Evolutionary conservation across 2,329 filamentous ascomycete species (phyloP), one percentile per base, ranked within the genome.

Genomic region (Alternaria panax): DNA sequence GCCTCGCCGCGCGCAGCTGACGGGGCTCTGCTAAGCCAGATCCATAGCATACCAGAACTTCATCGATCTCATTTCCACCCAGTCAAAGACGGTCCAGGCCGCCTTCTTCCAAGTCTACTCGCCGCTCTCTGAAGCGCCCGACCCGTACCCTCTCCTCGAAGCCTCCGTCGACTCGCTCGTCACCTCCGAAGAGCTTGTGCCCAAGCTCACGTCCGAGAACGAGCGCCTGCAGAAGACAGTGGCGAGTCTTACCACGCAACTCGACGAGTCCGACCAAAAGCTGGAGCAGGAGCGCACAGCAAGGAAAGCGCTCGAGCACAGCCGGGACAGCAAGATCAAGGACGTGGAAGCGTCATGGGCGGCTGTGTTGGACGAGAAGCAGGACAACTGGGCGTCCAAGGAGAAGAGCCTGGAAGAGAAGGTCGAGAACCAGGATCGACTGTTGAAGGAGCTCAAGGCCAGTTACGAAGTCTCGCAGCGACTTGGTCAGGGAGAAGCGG

Each of bases 391-490:
- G 95, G 89, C 91, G 54, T 89, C 94, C 8, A 97, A 96, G 75
- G 95, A 99, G 81, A 92, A 91, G 80, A 88, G 87, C 27, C 80
- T 97, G 60, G 93, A 97, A 73, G 94, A 98, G 70, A 98, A 97
- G 80, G 84, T 96, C 3, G 94, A 97, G 77, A 96, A 90, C 69
- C 94, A 99, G 75, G 95, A 99, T 48, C 88, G 93, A 7, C 80
- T 99, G 38, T 80, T 99, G 68, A 97, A 91, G 73, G 96, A 99
- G 78, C 88, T 98, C 75, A 98, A 97, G 80, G 95, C 95, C 25
- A 97, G 89, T 80, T 97, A 97, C 75, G 95, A 99, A 79, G 95
- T 99, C 54, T 95, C 92, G 45, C 93, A 98, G 77, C 87, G 95
- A 51, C 83, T 99, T 51, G 93, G 90, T 51, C 90, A 89, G 67